Conservation (phyloP, 495 filamentous ascomycete species). For the Daldinia grandis region DNA sequence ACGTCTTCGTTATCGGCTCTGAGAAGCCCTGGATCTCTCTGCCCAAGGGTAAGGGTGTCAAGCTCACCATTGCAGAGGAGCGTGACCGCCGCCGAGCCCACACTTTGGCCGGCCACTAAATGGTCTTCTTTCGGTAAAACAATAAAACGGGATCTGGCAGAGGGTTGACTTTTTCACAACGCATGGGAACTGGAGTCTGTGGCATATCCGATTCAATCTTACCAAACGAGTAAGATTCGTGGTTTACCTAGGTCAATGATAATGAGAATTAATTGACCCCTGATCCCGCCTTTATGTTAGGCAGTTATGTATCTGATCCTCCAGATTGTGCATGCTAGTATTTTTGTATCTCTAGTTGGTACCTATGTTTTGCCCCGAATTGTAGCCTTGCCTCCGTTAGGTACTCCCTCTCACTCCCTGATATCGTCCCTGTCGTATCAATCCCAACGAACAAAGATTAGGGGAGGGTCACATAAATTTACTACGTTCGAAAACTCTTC, state of each 20-base stretch:
- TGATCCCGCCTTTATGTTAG: constrained; percentile 28
- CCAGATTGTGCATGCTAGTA: background rate
- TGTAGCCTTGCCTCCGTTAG: background rate
- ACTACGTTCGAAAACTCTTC: background rate
- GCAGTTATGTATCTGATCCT: background rate
- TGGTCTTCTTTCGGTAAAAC: constrained; percentile 26
- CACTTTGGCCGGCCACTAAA: constrained; percentile 69
- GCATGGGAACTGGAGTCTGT: constrained; percentile 50
- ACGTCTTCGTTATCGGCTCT: constrained; percentile 96
- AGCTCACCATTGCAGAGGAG: constrained; percentile 98
- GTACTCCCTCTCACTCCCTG: no score
- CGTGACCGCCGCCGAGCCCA: constrained; percentile 90
- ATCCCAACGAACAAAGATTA: background rate
- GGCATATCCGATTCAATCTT: constrained; percentile 48
- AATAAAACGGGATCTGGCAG: constrained; percentile 41
- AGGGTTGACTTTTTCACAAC: constrained; percentile 43
- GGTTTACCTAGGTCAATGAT: constrained; percentile 46
- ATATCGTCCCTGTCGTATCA: background rate
- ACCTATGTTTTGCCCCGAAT: background rate
- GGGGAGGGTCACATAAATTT: background rate
- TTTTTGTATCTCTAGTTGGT: background rate
- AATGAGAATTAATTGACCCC: constrained; percentile 50
- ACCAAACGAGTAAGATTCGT: constrained; percentile 40
- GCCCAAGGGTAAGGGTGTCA: constrained; percentile 99
- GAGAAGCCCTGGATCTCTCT: constrained; percentile 99